Base-by-base conservation (phyloP, 208 protist genomes). In the Crithidia expoeki region DNA sequence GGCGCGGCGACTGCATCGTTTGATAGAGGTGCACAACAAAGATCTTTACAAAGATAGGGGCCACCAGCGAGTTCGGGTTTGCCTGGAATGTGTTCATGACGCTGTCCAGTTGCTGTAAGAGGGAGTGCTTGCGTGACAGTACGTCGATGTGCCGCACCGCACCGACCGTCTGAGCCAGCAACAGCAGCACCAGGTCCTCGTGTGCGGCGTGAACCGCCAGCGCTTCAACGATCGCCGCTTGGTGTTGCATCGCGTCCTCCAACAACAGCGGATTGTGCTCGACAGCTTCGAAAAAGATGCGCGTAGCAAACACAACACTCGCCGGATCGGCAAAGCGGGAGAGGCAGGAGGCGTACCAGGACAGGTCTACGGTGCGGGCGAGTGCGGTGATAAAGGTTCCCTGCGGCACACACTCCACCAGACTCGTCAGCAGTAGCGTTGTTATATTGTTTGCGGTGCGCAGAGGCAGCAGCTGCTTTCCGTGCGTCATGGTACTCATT, bases 281-380 rank as follows among this genome's bases (percentile, higher is more conserved):
- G n/a, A 88, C 69, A 1, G 90, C 83, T 28, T 88, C 81, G 57
- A 93, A 86, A 50, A 93, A 90, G 53, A 95, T 68, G 38, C 77
- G 74, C 4, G 84, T 91, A 12, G 88, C 88, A 57, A 89, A 93
- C 10, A 95, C 75, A 5, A 93, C 90, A 53, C 79, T 81, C 4
- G 79, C 69, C 4, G 80, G 81, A 69, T 92, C 80, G 11, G 87
- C 86, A 65, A 93, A 95, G 32, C 80, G 84, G 7, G 80, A 85
- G 10, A 85, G 50, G 53, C 80, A 90, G 23, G 80, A 67, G 19
- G 73, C 74, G 73, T 88, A 92, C 90, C 90, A 95, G 50, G 74
- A 72, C 14, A 95, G 64, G 61, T 84, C 79, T 0, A 95, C 61
- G 23, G 85, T 70, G 12, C 69, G 74, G 19, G 70, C 66, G 56